Evolutionary conservation across 1,284 basidiomycete genomes (phyloP), one percentile per base, ranked within the genome.

Genomic region (Trichosporon sp.): DNA sequence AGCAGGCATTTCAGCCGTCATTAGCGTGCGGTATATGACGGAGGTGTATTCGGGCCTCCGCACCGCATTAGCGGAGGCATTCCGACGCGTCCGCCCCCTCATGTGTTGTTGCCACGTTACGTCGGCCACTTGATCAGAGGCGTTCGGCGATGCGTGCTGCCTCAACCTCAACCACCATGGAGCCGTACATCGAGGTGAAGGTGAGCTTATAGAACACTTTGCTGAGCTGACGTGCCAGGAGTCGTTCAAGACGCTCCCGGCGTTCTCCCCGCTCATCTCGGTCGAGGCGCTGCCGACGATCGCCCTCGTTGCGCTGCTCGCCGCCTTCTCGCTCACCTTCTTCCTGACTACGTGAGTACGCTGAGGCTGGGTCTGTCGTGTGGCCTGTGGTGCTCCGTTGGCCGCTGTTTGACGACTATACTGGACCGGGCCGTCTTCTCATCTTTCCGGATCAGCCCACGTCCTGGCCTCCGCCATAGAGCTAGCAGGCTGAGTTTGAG

Each of bases 281-380:
- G 87, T 89, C 42, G 80, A 83, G 0, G 77, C 89, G 29, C 86
- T 95, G 35, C 91, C 92, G 6, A 88, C 87, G 77, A 84, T 95
- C 76, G 91, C 93, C 7, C 86, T 92, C 77, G 65, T 90, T 73
- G 87, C 90, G 74, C 87, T 95, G 68, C 78, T 87, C 1, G 83
- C 87, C 27, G 92, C 92, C 1, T 95, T 96, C 78, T 87, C 80
- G 23, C 87, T 95, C 64, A 87, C 90, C 0, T 95, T 95, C 85
- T 92, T 93, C 85, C 93, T 92, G 82, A 90, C 93, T 69, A 95
- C 92, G 93, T 93, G 80, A 77, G 85, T 82, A 15, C 13, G 15
- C 6, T 9, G 18, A 53, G 21, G 2, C 2, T 25, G 23, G 5
- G 5, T 3, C 23, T 9, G 23, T 5, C 1, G 8, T 53, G n/a